phyloP scores from a whole-genome alignment of 1,284 basidiomycete genomes.

The Veloboletus limbatus region DNA sequence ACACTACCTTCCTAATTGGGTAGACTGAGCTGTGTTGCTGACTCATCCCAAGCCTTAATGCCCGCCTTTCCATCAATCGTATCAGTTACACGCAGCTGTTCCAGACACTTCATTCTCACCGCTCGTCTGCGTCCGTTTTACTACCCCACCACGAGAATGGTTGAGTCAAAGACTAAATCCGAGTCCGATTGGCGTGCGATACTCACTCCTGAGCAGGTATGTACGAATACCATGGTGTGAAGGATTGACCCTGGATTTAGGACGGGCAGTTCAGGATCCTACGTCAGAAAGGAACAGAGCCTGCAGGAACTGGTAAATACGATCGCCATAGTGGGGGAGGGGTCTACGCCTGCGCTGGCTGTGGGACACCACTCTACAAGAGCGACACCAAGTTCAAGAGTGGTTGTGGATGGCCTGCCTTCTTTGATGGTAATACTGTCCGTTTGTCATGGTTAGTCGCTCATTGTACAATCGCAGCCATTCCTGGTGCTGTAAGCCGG shows the following conservation, averaged over 20 bases:
- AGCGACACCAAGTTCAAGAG: conserved; percentile 90
- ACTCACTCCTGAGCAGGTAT: conserved; percentile 79
- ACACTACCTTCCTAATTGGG: conserved; percentile 9
- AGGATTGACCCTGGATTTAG: background rate
- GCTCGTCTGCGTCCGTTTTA: conserved; percentile 6
- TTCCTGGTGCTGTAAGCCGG: conserved; percentile 85
- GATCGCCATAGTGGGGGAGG: conserved; percentile 68
- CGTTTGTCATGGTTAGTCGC: background rate
- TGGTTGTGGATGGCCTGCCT: conserved; percentile 97
- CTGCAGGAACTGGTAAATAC: conserved; percentile 73
- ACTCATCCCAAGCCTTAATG: no score
- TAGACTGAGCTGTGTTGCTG: conserved; percentile 1
- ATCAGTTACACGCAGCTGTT: background rate
- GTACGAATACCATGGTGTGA: background rate
- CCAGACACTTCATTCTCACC: background rate
- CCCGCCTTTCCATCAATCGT: background rate
- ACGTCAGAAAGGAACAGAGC: conserved; percentile 86
- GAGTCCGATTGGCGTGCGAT: conserved; percentile 87
- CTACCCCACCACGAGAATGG: conserved; percentile 16
- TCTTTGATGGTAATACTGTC: conserved; percentile 72
- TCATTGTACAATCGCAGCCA: conserved; percentile 47
- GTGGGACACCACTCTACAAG: conserved; percentile 75
- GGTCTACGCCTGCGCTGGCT: conserved; percentile 73
- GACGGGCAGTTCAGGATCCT: conserved; percentile 74
- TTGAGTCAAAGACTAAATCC: conserved; percentile 46